Conservation (phyloP, 306 rosid species). For the Arachis stenosperma region DNA sequence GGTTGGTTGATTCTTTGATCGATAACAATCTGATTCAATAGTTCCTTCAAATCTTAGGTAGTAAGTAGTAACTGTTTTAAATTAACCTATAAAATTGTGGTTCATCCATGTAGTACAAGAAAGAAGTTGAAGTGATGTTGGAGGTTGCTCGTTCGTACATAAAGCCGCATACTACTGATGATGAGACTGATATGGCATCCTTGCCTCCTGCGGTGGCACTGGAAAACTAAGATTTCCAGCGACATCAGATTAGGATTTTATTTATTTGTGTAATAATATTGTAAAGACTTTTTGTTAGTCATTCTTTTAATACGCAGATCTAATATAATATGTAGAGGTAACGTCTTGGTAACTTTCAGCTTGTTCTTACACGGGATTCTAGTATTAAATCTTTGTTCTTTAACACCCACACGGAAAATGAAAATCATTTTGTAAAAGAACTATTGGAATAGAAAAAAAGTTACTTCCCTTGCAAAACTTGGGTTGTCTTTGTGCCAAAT, state of each 20-base stretch:
- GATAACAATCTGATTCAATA: background rate
- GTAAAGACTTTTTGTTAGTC: slow-evolving; percentile 26
- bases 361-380: slow-evolving; percentile 37
- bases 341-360: slow-evolving; percentile 32
- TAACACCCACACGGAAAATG: slow-evolving; percentile 6
- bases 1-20: slow-evolving; percentile 57
- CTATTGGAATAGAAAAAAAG: no score
- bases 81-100: slow-evolving; percentile 25
- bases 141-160: slow-evolving; percentile 69
- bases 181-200: slow-evolving; percentile 40
- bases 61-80: slow-evolving; percentile 18
- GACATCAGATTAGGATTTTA: slow-evolving; percentile 36
- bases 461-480: no score
- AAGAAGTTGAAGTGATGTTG: slow-evolving; percentile 79
- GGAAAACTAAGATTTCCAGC: slow-evolving; percentile 45
- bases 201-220: slow-evolving; percentile 42
- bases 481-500: no score
- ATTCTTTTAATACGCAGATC: slow-evolving; percentile 39
- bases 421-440: background rate
- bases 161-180: slow-evolving; percentile 43
- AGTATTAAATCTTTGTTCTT: slow-evolving; percentile 26
- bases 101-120: slow-evolving; percentile 76
- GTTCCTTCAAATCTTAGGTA: slow-evolving; percentile 20
- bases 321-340: slow-evolving; percentile 25
- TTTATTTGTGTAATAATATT: slow-evolving; percentile 41